phyloP scores from a whole-genome alignment of 1,139 yeast species.

The Hyphopichia burtonii region DNA sequence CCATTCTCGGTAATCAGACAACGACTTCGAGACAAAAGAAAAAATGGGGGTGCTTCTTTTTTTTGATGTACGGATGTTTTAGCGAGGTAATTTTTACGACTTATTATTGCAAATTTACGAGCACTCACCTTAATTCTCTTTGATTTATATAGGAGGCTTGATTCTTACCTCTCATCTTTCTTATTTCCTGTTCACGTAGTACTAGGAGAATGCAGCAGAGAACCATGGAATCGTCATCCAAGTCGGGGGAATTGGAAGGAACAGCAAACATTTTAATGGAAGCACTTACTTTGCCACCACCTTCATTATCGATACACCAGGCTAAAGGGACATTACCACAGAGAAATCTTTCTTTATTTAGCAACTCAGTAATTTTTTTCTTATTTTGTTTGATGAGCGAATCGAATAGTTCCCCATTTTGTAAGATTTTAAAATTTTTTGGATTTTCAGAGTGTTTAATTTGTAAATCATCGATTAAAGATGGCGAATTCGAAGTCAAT shows the following conservation, averaged over 20 bases:
- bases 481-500: slow-evolving; percentile 19
- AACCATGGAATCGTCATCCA: slow-evolving; percentile 24
- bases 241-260: neutral
- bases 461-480: slow-evolving; percentile 19
- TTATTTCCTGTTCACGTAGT: slow-evolving; percentile 37
- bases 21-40: no score
- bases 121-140: neutral
- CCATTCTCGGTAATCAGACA: no score
- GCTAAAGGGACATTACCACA: slow-evolving; percentile 29
- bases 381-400: slow-evolving; percentile 15
- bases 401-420: slow-evolving; percentile 9
- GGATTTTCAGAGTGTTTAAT: slow-evolving; percentile 7
- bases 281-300: slow-evolving; percentile 26
- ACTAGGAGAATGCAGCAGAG: slow-evolving; percentile 31
- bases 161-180: slow-evolving; percentile 37
- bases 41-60: no score
- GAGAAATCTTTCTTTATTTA: slow-evolving; percentile 13
- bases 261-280: slow-evolving; percentile 15
- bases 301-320: slow-evolving; percentile 26
- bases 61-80: no score
- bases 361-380: slow-evolving; percentile 8
- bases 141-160: slow-evolving; percentile 16
- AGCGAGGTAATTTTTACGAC: no score
- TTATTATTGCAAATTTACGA: no score
- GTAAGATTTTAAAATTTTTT: slow-evolving; percentile 12